Percentiles rank a stretch among this genome's conserved stretches.
phyloP scores from a whole-genome alignment of 2,329 filamentous ascomycete species.

The Moelleriella libera region DNA sequence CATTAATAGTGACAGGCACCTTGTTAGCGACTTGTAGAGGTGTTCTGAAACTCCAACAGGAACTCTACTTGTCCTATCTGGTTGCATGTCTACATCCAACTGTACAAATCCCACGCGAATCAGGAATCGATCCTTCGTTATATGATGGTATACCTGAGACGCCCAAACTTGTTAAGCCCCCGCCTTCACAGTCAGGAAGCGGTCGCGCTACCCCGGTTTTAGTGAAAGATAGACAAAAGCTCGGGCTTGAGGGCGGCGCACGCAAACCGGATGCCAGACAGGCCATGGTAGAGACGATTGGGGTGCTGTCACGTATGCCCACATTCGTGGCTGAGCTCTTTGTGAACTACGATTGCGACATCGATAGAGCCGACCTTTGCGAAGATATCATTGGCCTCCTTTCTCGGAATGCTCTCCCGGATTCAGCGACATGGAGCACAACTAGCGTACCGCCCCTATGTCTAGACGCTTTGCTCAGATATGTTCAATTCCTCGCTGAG shows the following conservation, averaged over 20 bases:
- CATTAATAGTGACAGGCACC: constrained; percentile 81
- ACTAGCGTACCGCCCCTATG: constrained; percentile 94
- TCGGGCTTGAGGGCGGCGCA: constrained; percentile 82
- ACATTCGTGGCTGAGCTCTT: constrained; percentile 93
- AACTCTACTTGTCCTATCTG: constrained; percentile 87
- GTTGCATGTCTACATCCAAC: constrained; percentile 86
- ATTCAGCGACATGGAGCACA: constrained; percentile 97
- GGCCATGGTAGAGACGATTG: constrained; percentile 95
- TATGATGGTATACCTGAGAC: constrained; percentile 89
- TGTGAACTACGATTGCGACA: constrained; percentile 95
- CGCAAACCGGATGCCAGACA: constrained; percentile 91
- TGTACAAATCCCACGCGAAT: constrained; percentile 85
- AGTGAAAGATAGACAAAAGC: constrained; percentile 80
- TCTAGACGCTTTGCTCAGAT: constrained; percentile 79
- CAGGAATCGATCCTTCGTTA: constrained; percentile 77
- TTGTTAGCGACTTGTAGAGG: constrained; percentile 79
- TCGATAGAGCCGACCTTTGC: constrained; percentile 80
- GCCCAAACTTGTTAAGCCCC: constrained; percentile 72
- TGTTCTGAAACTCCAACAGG: constrained; percentile 89
- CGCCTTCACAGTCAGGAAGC: constrained; percentile 57
- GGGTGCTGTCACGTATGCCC: constrained; percentile 81
- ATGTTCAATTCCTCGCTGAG: constrained; percentile 83
- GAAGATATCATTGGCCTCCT: constrained; percentile 90
- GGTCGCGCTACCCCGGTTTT: constrained; percentile 82
- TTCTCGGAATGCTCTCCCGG: constrained; percentile 86